Evolutionary conservation across 345 rosid genomes (phyloP).

Genomic region (Citrus unshiu): DNA sequence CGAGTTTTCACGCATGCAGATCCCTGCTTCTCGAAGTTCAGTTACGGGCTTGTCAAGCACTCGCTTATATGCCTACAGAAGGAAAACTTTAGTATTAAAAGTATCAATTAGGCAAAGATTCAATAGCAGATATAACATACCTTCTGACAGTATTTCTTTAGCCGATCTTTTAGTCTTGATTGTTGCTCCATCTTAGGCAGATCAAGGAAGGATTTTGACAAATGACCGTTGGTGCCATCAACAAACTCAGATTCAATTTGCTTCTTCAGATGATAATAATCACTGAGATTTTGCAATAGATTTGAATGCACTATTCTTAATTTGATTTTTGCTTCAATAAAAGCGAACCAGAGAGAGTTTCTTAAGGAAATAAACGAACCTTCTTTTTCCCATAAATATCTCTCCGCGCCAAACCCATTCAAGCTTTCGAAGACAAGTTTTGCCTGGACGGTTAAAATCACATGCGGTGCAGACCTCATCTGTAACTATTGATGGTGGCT

Average conservation of each 20-base stretch:
- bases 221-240: slow-evolving; percentile 51
- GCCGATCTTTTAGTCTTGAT: slow-evolving; percentile 69
- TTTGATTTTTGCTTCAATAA: slow-evolving; percentile 11
- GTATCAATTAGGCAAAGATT: slow-evolving; percentile 15
- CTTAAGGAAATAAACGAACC: slow-evolving; percentile 36
- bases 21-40: slow-evolving; percentile 97
- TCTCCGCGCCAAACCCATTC: slow-evolving; percentile 99
- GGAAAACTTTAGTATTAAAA: slow-evolving; percentile 20
- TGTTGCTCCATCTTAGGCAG: slow-evolving; percentile 85
- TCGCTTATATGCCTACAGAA: slow-evolving; percentile 69
- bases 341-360: slow-evolving; percentile 1
- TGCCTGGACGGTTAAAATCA: slow-evolving; percentile 93
- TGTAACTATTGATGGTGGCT: slow-evolving; percentile 94
- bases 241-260: slow-evolving; percentile 92
- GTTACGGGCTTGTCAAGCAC: slow-evolving; percentile 84
- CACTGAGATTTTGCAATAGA: slow-evolving; percentile 47
- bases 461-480: slow-evolving; percentile 94
- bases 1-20: slow-evolving; percentile 97
- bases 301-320: slow-evolving; percentile 19
- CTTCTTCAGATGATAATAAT: slow-evolving; percentile 87
- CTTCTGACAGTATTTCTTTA: slow-evolving; percentile 90
- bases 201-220: slow-evolving; percentile 78
- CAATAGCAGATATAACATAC: slow-evolving; percentile 29
- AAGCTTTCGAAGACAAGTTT: slow-evolving; percentile 88
- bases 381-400: slow-evolving; percentile 77